Percentiles rank a stretch among this genome's conserved stretches.
phyloP scores from a whole-genome alignment of 306 rosid species.

The Chamaecrista fasciculata region DNA sequence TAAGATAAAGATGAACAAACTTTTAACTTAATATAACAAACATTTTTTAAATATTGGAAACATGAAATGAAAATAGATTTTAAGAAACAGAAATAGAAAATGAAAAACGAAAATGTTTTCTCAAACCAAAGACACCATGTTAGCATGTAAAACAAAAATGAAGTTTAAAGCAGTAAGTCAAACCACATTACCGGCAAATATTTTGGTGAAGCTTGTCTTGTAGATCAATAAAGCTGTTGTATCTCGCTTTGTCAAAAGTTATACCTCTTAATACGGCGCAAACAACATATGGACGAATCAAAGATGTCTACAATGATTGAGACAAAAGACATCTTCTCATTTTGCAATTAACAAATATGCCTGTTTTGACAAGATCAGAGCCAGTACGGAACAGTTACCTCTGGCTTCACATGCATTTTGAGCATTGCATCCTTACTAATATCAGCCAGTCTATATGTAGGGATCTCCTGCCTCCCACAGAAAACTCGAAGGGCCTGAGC shows the following conservation, averaged over 20 bases:
- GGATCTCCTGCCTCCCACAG: constrained; percentile 52
- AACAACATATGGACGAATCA: constrained; percentile 69
- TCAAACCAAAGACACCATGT: too few species aligned
- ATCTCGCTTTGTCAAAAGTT: constrained; percentile 67
- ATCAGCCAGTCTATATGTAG: constrained; percentile 55
- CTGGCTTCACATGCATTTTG: constrained; percentile 84
- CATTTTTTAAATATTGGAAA: too few species aligned
- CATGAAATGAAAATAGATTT: too few species aligned
- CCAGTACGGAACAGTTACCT: constrained; percentile 46
- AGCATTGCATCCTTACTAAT: constrained; percentile 58
- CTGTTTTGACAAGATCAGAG: neutral
- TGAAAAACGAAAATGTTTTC: too few species aligned
- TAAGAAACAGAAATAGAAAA: too few species aligned
- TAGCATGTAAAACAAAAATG: neutral
- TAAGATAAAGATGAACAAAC: too few species aligned
- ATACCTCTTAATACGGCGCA: constrained; percentile 87
- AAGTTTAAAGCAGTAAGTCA: neutral
- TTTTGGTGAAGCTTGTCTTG: constrained; percentile 98
- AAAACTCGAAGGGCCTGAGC: constrained; percentile 82
- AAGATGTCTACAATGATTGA: constrained; percentile 56
- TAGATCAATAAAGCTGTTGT: constrained; percentile 90
- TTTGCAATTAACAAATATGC: constrained; percentile 9
- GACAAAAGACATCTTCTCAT: constrained; percentile 15
- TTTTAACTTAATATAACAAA: too few species aligned
- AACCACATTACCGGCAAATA: constrained; percentile 76